Base-by-base conservation (phyloP, 2,329 filamentous ascomycete species). In the Neofusicoccum sp. region DNA sequence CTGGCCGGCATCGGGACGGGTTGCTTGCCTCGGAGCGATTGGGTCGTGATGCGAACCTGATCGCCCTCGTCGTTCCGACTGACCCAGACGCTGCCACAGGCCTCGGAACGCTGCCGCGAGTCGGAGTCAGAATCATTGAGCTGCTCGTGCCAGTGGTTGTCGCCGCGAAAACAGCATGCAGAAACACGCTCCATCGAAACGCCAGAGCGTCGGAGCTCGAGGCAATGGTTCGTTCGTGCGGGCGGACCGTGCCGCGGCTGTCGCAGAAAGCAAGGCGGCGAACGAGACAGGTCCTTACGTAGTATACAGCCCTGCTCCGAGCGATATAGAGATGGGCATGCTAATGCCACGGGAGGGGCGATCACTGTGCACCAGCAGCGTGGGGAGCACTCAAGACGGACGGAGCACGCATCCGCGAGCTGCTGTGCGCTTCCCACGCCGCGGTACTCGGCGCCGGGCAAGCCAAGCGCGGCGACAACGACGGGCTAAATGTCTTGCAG, bases 401-500 rank as follows among this genome's bases (percentile, higher is more conserved):
- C 34, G 48, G 34, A 33, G 40, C 30, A 34, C 34, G 49, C 30
- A 26, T 40, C 34, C 49, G 14, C 33, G 28, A 40, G 31, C 49
- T 28, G 16, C 11, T 34, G 49, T 16, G 26, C 14, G 49, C 34
- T 33, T n/a, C 51, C 51, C 43, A 28, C 36, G 51, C 36, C 51
- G 51, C 16, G 51, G 51, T 56, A 56, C 51, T 56, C 51, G 51
- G 51, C 38, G 30, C 51, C 28, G 6, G 26, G 38, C 33, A 28
- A 24, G 34, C 9, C 24, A 34, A 20, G 20, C 20, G 30, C 44
- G 12, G 44, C 26, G 14, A 31, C 8, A 26, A 47, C 20, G 45
- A 20, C 8, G 45, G 45, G 28, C 45, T 34, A 11, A 53, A 43
- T 54, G 51, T 54, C 51, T 54, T 41, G 51, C 51, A 54, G 51